Evolutionary conservation across 2,329 filamentous ascomycete species (phyloP).

Genomic region (Microsporum canis): DNA sequence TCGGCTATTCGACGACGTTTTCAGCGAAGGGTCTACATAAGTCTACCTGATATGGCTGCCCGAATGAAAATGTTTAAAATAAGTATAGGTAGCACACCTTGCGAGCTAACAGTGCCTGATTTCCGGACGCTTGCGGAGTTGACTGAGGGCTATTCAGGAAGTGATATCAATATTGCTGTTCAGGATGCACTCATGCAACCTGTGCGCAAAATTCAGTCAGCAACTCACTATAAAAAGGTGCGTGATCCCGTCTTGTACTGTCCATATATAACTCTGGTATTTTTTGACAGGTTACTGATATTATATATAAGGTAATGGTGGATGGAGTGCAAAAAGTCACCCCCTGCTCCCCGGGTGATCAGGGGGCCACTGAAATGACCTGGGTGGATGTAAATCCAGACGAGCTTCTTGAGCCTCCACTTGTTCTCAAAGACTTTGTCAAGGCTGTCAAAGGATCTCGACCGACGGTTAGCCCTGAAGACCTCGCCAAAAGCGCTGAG

Average conservation of each 20-base stretch:
- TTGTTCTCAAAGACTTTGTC: conserved; percentile 83
- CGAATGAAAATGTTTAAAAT: conserved; percentile 93
- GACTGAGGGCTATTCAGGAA: conserved; percentile 90
- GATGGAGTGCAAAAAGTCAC: conserved; percentile 54
- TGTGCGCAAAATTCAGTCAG: conserved; percentile 89
- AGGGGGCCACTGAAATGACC: conserved; percentile 78
- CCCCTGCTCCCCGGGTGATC: conserved; percentile 86
- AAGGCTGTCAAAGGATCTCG: conserved; percentile 79
- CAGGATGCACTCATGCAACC: conserved; percentile 97
- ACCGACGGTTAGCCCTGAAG: conserved; percentile 80
- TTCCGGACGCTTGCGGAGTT: conserved; percentile 67
- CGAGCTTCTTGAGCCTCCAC: conserved; percentile 70
- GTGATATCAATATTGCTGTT: conserved; percentile 89
- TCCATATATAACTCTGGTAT: background rate
- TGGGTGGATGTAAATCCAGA: conserved; percentile 83
- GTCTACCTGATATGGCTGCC: conserved; percentile 73
- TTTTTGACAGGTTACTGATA: background rate
- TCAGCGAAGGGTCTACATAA: conserved; percentile 92
- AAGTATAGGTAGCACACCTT: conserved; percentile 84
- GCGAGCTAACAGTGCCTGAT: conserved; percentile 65
- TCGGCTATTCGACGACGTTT: conserved; percentile 91
- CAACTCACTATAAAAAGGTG: conserved; percentile 95
- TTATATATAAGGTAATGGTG: conserved; percentile 49
- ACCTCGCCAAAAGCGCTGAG: conserved; percentile 71
- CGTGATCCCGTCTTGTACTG: conserved; percentile 7